Evolutionary conservation across 1,284 basidiomycete species (phyloP), one percentile per base, ranked within the genome.

Genomic region (Cystobasidium sp.): DNA sequence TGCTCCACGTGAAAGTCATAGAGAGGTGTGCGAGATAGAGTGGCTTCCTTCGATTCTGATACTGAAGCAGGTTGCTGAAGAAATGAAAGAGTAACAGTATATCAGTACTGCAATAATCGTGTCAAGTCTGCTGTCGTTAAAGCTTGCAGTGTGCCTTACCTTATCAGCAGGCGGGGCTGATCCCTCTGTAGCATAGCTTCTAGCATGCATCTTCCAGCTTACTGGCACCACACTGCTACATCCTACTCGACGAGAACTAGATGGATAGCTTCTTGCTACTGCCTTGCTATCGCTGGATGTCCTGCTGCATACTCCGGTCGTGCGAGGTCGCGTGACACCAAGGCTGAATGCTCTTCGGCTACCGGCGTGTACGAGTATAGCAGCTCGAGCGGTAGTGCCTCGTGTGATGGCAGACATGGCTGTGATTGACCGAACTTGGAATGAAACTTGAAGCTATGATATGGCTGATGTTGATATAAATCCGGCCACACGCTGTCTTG

Each of bases 1-100:
- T 94, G 86, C 77, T 87, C 81, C 0, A 93, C 83, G 82, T 99
- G 95, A 81, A 96, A 96, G 79, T 96, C 92, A 80, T 97, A 94
- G 41, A 99, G 85, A 0, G 89, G 88, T 0, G 96, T 99, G 78
- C 86, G 87, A 79, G 80, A 82, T 56, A 88, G 83, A 1, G 52
- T 24, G 14, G 59, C n/a, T 31, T 58, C 67, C 43, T 20, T 41
- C 16, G 55, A n/a, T 59, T 51, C 49, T 14, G n/a, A 10, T 37
- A 43, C 61, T 41, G 59, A 7, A 31, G 6, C 14, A 12, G 55
- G 22, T 47, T 70, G 61, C 37, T 44, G 12, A 47, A 51, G 24
- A 22, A 16, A 37, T 9, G 3, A 1, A n/a, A 44, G 31, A 41
- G 18, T 7, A 44, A 10, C 20, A 53, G 22, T 12, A 46, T n/a